Base-by-base conservation (phyloP, 345 rosid genomes). In the Brassica cretica region DNA sequence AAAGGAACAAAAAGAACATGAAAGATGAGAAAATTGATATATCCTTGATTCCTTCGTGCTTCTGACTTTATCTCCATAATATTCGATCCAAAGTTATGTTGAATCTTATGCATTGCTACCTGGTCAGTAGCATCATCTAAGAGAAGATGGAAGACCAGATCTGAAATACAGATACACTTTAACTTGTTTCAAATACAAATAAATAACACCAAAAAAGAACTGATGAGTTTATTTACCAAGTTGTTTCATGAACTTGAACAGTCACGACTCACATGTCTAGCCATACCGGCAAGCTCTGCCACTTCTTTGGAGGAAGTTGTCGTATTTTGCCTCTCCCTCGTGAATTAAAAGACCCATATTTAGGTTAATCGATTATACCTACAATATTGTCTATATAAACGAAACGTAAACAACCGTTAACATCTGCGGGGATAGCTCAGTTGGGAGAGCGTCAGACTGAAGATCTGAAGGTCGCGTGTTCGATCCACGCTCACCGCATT, bases 361-460 rank as follows among this genome's bases (percentile, higher is more conserved):
- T 49, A 49, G 18, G 56, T 49, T 49, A 49, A 49, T n/a, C 56
- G 56, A 49, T 14, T 12, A 14, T 8, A 8, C 9, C 10, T 37
- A 9, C 9, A 37, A 8, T 27, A 27, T 27, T 27, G 29, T 27
- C 29, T 27, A 27, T 27, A 27, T 27, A 27, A 2, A 3, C 4
- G 0, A 3, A 0, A 10, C 49, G 5, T 3, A 9, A 10, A 41
- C 49, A 10, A 2, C 0, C 0, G n/a, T 4, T 14, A 46, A 46
- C 6, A 46, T 14, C n/a, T 24, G 79, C 86, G 93, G 97, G 91
- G 93, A 86, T 90, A 91, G 94, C 93, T 90, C 91, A 91, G 93
- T 90, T 88, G 97, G 94, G 97, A 90, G 91, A 89, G 97, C 91
- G 88, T 91, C 90, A 90, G 86, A 84, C 86, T 86, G 88, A 86